Evolutionary conservation across 1,139 yeast genomes (phyloP), one percentile per base, ranked within the genome.

Genomic region (Trichomonascaceae sp.): DNA sequence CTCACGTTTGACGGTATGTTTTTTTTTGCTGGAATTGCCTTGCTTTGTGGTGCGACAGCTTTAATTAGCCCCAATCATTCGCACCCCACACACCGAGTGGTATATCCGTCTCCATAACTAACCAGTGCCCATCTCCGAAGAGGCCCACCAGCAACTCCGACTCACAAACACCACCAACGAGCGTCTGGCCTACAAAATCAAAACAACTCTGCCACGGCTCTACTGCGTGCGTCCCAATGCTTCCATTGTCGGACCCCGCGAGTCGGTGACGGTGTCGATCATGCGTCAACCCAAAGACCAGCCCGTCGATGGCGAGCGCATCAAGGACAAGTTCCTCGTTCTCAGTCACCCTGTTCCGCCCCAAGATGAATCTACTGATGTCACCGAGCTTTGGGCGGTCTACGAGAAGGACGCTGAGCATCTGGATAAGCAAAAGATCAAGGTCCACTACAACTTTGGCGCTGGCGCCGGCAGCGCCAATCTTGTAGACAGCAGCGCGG

Each of bases 221-320:
- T 82, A 87, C 65, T 82, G 95, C 59, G 97, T 89, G 36, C 77
- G 95, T 60, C 98, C 98, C 40, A 89, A 87, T 57, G 92, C 96
- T 37, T 74, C 93, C 17, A 61, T 78, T 28, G 67, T 89, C 37
- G 68, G 65, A 28, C 89, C 97, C 11, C 92, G 93, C 27, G 71
- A 72, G 43, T 59, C 76, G 9, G 64, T 76, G 36, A 74, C 78
- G 39, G 81, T 89, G 34, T 72, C 87, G 33, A 79, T 89, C 46
- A 82, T 84, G 48, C 75, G 85, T 43, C 87, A 87, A 57, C 94
- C 94, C 49, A 64, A 76, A 37, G 76, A 76, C 47, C 85, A 81
- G 41, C 87, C 92, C 39, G 67, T 75, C 8, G 59, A 71, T 33
- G 82, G 74, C 48, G 72, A 69, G 60, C 77, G 77, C 60, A 79